A percentile compares a stretch with the other conserved stretches of the same genome.
These are phyloP conservation scores for Silene vulgaris DNA, from an alignment of 179 eudicot species.

Conservation along the genomic window DNA sequence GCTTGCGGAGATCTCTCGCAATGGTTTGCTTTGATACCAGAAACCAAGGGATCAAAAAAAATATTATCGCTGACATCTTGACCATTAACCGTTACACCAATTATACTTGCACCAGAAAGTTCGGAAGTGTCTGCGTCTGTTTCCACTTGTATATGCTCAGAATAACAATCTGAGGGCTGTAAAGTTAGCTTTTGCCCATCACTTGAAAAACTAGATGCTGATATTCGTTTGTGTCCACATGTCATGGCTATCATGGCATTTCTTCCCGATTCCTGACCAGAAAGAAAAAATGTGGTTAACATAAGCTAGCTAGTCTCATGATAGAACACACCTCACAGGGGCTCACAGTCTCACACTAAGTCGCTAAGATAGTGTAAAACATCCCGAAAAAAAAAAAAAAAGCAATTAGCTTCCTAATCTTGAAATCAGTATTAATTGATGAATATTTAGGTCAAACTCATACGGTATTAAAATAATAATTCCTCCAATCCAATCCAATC, in stretches of 20 bases:
- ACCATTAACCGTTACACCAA: constrained; percentile 20
- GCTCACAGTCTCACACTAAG: neutral
- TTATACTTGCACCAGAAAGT: constrained; percentile 20
- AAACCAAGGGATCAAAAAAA: constrained; percentile 21
- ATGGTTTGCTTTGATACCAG: constrained; percentile 24
- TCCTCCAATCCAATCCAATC: no score
- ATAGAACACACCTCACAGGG: neutral
- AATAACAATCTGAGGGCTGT: constrained; percentile 28
- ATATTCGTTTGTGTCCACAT: constrained; percentile 21
- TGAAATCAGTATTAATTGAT: neutral
- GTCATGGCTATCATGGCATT: constrained; percentile 16
- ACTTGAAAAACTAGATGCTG: constrained; percentile 28
- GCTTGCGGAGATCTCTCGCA: constrained; percentile 24
- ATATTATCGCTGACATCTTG: constrained; percentile 24
- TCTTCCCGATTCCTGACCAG: constrained; percentile 19
- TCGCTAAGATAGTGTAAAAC: neutral
- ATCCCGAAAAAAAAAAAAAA: no score
- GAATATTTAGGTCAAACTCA: no score
- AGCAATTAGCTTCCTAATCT: neutral
- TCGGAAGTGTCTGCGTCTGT: constrained; percentile 19
- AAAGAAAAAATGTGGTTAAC: neutral
- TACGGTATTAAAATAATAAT: no score
- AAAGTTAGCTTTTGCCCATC: constrained; percentile 20
- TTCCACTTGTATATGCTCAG: constrained; percentile 14
- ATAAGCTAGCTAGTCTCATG: neutral